Percentiles rank a stretch among this genome's conserved stretches.
Evolutionary conservation across 2,329 filamentous ascomycete species (phyloP).

Genomic region (Sporothrix protearum): DNA sequence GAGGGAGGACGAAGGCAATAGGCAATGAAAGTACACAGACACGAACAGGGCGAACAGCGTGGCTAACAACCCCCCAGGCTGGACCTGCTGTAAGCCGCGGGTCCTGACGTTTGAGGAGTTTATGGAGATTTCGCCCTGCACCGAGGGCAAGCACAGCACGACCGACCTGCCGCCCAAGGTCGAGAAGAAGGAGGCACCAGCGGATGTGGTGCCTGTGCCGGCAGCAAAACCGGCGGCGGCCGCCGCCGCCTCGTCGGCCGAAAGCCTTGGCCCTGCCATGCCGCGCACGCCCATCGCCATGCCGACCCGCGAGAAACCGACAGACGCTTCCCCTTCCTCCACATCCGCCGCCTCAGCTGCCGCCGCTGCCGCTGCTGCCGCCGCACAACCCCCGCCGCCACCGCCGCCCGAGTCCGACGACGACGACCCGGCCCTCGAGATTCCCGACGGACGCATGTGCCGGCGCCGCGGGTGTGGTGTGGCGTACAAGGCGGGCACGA

Average conservation of each 20-base stretch:
- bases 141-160: slow-evolving; percentile 85
- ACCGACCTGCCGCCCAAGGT: slow-evolving; percentile 66
- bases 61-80: too few relatives aligned
- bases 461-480: slow-evolving; percentile 71
- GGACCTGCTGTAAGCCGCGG: slow-evolving; percentile 98
- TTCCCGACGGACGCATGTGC: slow-evolving; percentile 72
- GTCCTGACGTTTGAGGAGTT: slow-evolving; percentile 98
- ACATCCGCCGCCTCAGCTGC: slow-evolving; percentile 21
- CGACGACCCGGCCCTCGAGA: slow-evolving; percentile 71
- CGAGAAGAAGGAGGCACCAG: slow-evolving; percentile 54
- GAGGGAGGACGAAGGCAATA: neutral
- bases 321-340: neutral
- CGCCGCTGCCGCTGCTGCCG: slow-evolving; percentile 39
- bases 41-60: too few relatives aligned
- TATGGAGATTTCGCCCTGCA: slow-evolving; percentile 87
- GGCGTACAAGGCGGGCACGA: slow-evolving; percentile 58
- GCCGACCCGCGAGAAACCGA: slow-evolving; percentile 37
- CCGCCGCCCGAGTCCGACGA: slow-evolving; percentile 77
- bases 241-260: neutral
- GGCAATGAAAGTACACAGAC: neutral
- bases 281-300: slow-evolving; percentile 42
- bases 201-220: slow-evolving; percentile 52
- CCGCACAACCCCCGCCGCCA: slow-evolving; percentile 45
- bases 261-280: slow-evolving; percentile 36
- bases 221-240: neutral